phyloP scores from a whole-genome alignment of 1,284 basidiomycete genomes.

The Grifola frondosa region DNA sequence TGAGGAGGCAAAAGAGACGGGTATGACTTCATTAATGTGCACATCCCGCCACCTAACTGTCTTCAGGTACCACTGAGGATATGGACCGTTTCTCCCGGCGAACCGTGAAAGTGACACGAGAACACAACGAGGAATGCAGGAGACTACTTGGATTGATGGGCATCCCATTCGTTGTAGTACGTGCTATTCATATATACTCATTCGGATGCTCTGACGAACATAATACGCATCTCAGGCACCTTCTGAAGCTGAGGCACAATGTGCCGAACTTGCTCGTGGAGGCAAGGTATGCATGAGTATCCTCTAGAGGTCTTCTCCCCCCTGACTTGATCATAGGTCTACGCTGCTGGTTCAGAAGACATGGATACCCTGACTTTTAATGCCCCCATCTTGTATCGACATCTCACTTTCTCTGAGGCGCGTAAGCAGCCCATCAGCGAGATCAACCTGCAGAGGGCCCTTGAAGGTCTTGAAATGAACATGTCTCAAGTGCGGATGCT shows the following conservation, averaged over 20 bases:
- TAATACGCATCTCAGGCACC: conserved; percentile 65
- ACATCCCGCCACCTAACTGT: not conserved
- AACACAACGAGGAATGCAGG: conserved; percentile 97
- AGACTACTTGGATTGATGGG: conserved; percentile 92
- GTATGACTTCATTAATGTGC: conserved; percentile 31
- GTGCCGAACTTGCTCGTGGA: conserved; percentile 93
- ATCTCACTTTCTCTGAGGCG: conserved; percentile 98
- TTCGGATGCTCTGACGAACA: not conserved
- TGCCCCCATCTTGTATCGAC: conserved; percentile 89
- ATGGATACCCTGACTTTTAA: conserved; percentile 99
- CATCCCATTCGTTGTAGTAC: conserved; percentile 88
- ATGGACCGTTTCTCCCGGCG: conserved; percentile 89
- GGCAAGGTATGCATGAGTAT: conserved; percentile 64
- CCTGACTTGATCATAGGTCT: conserved; percentile 60
- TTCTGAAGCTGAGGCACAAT: conserved; percentile 98
- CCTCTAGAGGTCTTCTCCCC: not conserved
- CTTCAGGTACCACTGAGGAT: conserved; percentile 79
- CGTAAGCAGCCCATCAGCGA: conserved; percentile 98
- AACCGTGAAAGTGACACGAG: conserved; percentile 92
- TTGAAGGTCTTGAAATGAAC: conserved; percentile 88
- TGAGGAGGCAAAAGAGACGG: conserved; percentile 95
- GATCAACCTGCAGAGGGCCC: conserved; percentile 79
- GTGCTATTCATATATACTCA: conserved; percentile 25
- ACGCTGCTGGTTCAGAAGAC: conserved; percentile 96
- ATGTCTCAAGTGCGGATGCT: conserved; percentile 75